These are phyloP conservation scores for Phoma sp. DNA, from an alignment of 2,329 filamentous ascomycete genomes.

Conservation along the genomic window DNA sequence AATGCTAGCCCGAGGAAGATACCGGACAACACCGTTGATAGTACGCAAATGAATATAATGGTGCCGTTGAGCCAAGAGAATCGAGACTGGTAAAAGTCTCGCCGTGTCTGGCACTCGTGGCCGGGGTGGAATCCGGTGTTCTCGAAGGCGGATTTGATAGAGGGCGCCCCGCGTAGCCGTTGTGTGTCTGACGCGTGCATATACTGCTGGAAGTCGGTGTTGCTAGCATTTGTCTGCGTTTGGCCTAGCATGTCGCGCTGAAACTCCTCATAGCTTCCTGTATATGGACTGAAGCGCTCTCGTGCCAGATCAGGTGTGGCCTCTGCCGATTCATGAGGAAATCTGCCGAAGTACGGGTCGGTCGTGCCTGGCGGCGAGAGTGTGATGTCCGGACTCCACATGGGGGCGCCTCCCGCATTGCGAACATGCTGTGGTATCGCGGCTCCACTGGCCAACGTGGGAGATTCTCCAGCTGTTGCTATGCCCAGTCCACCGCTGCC, in stretches of 20 bases:
- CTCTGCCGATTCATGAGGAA: constrained; percentile 35
- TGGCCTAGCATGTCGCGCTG: constrained; percentile 33
- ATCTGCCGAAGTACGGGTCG: constrained; percentile 38
- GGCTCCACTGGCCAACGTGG: constrained; percentile 1
- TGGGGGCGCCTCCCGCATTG: background rate
- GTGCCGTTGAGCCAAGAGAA: constrained; percentile 58
- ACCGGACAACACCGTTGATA: constrained; percentile 69
- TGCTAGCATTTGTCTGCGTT: constrained; percentile 24
- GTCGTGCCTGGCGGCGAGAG: constrained; percentile 38
- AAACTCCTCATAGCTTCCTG: constrained; percentile 39
- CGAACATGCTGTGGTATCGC: constrained; percentile 10
- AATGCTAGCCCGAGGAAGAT: constrained; percentile 72
- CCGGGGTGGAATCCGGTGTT: constrained; percentile 45
- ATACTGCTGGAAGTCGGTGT: constrained; percentile 42
- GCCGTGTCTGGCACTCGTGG: constrained; percentile 47
- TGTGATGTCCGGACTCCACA: constrained; percentile 20
- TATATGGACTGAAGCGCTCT: constrained; percentile 41
- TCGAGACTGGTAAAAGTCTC: constrained; percentile 49
- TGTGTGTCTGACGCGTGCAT: constrained; percentile 34
- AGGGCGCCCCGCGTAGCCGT: constrained; percentile 35
- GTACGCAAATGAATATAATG: constrained; percentile 60
- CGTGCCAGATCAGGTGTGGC: constrained; percentile 45
- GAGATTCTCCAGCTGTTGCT: constrained; percentile 21
- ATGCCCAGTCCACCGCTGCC: constrained; percentile 48
- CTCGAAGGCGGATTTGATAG: constrained; percentile 47